phyloP scores from a whole-genome alignment of 495 filamentous ascomycete genomes.

The Penicillium coffeae region DNA sequence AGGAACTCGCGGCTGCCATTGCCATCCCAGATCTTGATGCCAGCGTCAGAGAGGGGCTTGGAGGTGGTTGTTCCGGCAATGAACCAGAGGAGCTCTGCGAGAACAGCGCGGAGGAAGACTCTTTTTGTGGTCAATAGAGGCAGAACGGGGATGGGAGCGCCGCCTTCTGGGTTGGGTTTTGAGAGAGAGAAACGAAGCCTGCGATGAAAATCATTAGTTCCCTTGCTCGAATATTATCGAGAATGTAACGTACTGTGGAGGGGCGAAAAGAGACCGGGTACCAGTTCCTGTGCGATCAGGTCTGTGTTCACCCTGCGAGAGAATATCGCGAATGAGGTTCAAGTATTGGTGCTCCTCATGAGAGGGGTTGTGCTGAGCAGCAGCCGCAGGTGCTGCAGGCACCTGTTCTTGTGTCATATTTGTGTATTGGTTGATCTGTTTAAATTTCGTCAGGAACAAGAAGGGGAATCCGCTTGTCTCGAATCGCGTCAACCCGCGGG shows the following conservation, averaged over 20 bases:
- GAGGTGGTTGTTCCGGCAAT: slow-evolving; percentile 79
- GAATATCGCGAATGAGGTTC: slow-evolving; percentile 69
- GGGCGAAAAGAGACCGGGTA: slow-evolving; percentile 84
- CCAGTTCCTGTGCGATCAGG: slow-evolving; percentile 92
- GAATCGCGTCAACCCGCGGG: slow-evolving; percentile 14
- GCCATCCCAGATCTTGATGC: slow-evolving; percentile 97
- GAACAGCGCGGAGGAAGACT: slow-evolving; percentile 85
- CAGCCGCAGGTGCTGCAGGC: slow-evolving; percentile 6
- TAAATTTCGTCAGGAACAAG: background rate
- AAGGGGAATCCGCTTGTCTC: background rate
- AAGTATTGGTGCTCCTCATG: slow-evolving; percentile 80
- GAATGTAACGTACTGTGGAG: slow-evolving; percentile 44
- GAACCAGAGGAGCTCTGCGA: slow-evolving; percentile 97
- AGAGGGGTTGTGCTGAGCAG: slow-evolving; percentile 17
- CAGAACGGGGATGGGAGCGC: slow-evolving; percentile 54
- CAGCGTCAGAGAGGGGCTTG: slow-evolving; percentile 63
- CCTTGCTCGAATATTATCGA: background rate
- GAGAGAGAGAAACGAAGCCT: slow-evolving; percentile 78
- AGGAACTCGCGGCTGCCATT: slow-evolving; percentile 89
- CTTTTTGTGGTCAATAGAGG: slow-evolving; percentile 96
- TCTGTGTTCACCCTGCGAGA: slow-evolving; percentile 71
- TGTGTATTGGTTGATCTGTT: background rate
- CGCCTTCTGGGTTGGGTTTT: slow-evolving; percentile 38
- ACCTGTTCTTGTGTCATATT: slow-evolving; percentile 25
- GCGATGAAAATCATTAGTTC: background rate